These are phyloP conservation scores for Fusarium sp. DNA, from an alignment of 2,329 filamentous ascomycete genomes.

Conservation along the genomic window DNA sequence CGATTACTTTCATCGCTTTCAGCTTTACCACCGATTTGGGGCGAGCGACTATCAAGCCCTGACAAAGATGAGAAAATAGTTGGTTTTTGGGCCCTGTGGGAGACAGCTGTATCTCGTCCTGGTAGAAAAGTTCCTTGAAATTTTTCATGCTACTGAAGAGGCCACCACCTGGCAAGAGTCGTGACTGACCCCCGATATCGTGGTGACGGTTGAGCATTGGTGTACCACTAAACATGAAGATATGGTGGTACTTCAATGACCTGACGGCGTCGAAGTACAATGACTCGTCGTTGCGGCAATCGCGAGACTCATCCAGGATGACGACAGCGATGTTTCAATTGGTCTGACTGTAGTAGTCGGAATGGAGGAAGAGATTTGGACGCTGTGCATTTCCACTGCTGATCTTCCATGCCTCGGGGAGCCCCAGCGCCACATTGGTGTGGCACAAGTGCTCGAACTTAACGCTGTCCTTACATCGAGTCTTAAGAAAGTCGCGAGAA, in stretches of 20 bases:
- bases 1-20: neutral
- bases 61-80: neutral
- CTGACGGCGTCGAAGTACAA: neutral
- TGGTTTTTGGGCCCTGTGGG: neutral
- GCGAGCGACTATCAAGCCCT: neutral
- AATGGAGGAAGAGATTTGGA: neutral
- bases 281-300: neutral
- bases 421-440: no score
- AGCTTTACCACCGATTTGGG: neutral
- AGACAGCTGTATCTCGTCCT: rapidly evolving
- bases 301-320: neutral
- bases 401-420: no score
- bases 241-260: neutral
- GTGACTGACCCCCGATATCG: neutral
- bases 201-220: neutral
- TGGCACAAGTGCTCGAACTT: neutral
- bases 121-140: neutral
- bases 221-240: neutral
- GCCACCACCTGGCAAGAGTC: neutral
- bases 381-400: neutral
- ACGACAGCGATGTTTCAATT: neutral
- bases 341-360: neutral
- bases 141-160: neutral
- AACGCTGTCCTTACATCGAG: neutral
- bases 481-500: neutral